Base-by-base conservation (phyloP, 139 green algal genomes). In the Spirogloea muscicola region DNA sequence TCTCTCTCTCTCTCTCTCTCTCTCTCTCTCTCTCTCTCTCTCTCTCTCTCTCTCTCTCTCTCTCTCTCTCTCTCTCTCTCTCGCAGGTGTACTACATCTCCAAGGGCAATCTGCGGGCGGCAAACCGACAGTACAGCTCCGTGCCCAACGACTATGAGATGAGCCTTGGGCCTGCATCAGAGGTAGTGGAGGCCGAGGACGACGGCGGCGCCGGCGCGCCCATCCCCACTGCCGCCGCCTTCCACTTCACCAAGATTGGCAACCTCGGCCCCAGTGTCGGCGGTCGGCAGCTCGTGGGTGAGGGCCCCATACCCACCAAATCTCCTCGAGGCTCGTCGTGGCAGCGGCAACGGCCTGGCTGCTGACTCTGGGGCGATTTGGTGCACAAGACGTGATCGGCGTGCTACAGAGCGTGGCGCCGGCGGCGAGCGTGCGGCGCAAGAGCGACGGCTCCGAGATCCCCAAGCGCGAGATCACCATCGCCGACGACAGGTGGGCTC, bases 141-240 rank as follows among this genome's bases (percentile, higher is more conserved):
- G 89, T 90, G 31, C 88, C 84, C 38, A 91, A 95, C 69, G 85
- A 95, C 37, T 96, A 90, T 81, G 93, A 98, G 84, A 93, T 98
- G 63, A 84, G 77, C n/a, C 79, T 98, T 52, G 91, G 96, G 57
- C 7, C 58, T 3, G 25, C 16, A 4, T 48, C 68, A 13, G 7
- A 74, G 58, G 68, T 76, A 36, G 68, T 75, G 59, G 69, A 77
- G 59, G 69, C 46, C 27, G 60, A 78, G 44, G 60, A 63, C 33
- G 37, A 62, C 39, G 88, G 96, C 16, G 72, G 49, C 1, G 72
- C 89, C 1, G 48, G 96, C 29, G 86, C 94, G 74, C 61, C 76
- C 58, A 58, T 82, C 9, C n/a, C n/a, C n/a, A n/a, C n/a, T n/a
- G n/a, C n/a, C n/a, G 82, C 87, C 2, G 66, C 81, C 3, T 85